Percentiles rank a stretch among this genome's conserved stretches.
phyloP scores from a whole-genome alignment of 495 filamentous ascomycete genomes.

The Daldinia childiae region DNA sequence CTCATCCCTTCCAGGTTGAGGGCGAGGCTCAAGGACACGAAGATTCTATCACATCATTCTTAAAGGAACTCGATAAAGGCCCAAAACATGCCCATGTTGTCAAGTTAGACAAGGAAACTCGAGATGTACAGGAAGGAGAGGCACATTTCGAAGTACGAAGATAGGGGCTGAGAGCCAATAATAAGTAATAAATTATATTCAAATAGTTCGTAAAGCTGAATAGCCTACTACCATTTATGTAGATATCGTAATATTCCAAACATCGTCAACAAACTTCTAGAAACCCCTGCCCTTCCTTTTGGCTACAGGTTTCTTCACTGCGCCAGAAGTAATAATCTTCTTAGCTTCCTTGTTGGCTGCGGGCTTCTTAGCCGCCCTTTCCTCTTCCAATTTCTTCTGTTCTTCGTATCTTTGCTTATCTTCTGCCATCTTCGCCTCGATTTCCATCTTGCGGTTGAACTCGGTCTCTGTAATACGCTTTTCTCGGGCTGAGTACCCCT shows the following conservation, averaged over 20 bases:
- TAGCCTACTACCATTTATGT: not conserved
- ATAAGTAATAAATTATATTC: slow-evolving; percentile 1
- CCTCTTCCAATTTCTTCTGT: slow-evolving; percentile 58
- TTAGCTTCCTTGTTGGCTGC: slow-evolving; percentile 54
- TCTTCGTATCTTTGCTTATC: slow-evolving; percentile 81
- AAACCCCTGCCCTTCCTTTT: slow-evolving; percentile 66
- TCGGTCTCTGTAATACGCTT: slow-evolving; percentile 91
- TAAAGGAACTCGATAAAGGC: slow-evolving; percentile 80
- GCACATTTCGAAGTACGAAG: slow-evolving; percentile 65
- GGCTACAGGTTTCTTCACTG: slow-evolving; percentile 70
- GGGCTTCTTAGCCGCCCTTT: slow-evolving; percentile 59
- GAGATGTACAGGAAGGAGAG: slow-evolving; percentile 70
- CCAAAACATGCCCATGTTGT: slow-evolving; percentile 73
- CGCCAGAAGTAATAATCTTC: slow-evolving; percentile 61
- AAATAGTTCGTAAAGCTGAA: not conserved
- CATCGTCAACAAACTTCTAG: slow-evolving; percentile 37
- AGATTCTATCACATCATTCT: slow-evolving; percentile 68
- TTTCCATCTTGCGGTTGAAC: slow-evolving; percentile 94
- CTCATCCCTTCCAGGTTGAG: slow-evolving; percentile 68
- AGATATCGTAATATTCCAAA: slow-evolving; percentile 21
- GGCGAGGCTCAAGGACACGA: slow-evolving; percentile 86
- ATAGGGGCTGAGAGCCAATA: slow-evolving; percentile 17
- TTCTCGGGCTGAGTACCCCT: slow-evolving; percentile 91
- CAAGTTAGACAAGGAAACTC: slow-evolving; percentile 73
- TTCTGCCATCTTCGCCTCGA: slow-evolving; percentile 90